Conservation (phyloP, 2,329 filamentous ascomycete genomes). For the Raffaelea arxii region DNA sequence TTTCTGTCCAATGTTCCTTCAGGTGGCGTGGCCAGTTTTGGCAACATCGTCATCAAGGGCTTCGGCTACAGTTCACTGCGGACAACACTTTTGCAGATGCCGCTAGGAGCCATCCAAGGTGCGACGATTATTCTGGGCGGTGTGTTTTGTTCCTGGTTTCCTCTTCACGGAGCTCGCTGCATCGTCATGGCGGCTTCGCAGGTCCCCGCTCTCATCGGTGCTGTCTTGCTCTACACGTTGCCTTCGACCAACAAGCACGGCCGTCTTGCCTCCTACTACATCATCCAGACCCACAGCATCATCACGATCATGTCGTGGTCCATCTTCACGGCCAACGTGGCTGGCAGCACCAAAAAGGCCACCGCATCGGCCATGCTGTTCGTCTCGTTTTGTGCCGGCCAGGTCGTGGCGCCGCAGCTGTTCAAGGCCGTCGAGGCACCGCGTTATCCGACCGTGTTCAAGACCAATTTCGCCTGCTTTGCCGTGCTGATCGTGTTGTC, state of each 20-base stretch:
- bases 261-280: constrained; percentile 14
- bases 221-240: constrained; percentile 11
- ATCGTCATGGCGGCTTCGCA: constrained; percentile 5
- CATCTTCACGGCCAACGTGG: constrained; percentile 31
- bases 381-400: constrained; percentile 41
- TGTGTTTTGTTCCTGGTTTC: not conserved
- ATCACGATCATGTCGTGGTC: constrained; percentile 40
- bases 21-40: constrained; percentile 24
- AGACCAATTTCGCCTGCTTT: constrained; percentile 33
- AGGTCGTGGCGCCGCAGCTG: constrained; percentile 45
- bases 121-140: not conserved
- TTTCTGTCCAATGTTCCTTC: constrained; percentile 6
- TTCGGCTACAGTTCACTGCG: constrained; percentile 39
- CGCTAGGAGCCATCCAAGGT: constrained; percentile 17
- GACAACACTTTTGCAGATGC: constrained; percentile 22
- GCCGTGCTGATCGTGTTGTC: constrained; percentile 36
- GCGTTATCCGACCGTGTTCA: constrained; percentile 50
- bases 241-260: constrained; percentile 6
- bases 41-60: constrained; percentile 40
- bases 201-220: constrained; percentile 13
- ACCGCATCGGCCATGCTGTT: constrained; percentile 44
- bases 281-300: constrained; percentile 19
- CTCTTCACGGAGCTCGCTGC: not conserved
- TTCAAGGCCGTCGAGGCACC: constrained; percentile 49
- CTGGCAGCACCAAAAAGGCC: constrained; percentile 46